Percentiles rank a stretch among this genome's conserved stretches.
phyloP scores from a whole-genome alignment of 208 protist species.

The Trypanosoma cruzi region DNA sequence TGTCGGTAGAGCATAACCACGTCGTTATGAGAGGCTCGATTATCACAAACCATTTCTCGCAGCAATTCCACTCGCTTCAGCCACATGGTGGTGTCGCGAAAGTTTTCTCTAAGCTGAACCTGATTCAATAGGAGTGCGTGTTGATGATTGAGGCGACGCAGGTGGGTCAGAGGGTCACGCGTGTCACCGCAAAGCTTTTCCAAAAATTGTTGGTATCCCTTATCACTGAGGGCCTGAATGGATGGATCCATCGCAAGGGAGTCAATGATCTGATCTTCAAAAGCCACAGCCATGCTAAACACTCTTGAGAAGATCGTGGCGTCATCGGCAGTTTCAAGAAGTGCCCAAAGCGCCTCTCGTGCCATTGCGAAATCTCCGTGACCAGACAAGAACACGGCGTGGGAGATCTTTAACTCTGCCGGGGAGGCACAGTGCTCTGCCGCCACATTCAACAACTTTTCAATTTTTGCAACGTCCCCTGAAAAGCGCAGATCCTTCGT shows the following conservation, averaged over 20 bases:
- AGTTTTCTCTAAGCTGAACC: constrained; percentile 54
- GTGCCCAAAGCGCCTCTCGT: constrained; percentile 36
- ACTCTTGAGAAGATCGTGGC: constrained; percentile 41
- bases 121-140: constrained; percentile 73
- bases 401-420: constrained; percentile 45
- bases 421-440: constrained; percentile 50
- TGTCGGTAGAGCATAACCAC: constrained; percentile 57
- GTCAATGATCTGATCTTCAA: constrained; percentile 80
- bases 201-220: constrained; percentile 33
- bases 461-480: constrained; percentile 38
- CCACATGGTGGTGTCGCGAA: constrained; percentile 55
- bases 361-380: constrained; percentile 63
- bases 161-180: constrained; percentile 38
- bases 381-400: constrained; percentile 66
- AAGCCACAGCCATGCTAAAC: constrained; percentile 55
- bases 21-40: constrained; percentile 31
- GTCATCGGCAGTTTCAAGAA: constrained; percentile 58
- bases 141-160: constrained; percentile 40
- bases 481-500: constrained; percentile 46
- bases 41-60: constrained; percentile 43
- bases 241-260: constrained; percentile 58
- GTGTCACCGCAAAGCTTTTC: constrained; percentile 22
- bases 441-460: constrained; percentile 48
- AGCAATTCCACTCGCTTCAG: constrained; percentile 80
- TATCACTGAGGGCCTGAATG: constrained; percentile 37